A percentile compares a stretch with the other conserved stretches of the same genome.
Conservation (phyloP, 2,329 filamentous ascomycete genomes). For the Orbilia ellipsospora region DNA sequence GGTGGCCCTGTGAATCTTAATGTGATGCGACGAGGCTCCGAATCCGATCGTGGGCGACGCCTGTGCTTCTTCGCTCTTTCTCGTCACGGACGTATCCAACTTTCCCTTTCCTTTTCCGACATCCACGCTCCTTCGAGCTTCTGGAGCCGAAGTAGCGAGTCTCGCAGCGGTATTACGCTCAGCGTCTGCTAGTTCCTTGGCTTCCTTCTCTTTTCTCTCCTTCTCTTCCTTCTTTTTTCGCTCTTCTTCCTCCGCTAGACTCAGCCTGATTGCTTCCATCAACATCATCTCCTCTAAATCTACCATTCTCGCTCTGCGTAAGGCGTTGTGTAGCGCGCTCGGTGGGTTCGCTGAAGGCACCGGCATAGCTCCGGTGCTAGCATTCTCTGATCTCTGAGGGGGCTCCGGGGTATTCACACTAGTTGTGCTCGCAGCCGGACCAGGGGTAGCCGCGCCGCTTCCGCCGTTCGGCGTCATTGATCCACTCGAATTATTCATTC, state of each 20-base stretch:
- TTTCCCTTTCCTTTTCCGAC: constrained; percentile 40
- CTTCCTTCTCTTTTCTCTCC: constrained; percentile 83
- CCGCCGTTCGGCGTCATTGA: constrained; percentile 51
- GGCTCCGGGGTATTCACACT: constrained; percentile 59
- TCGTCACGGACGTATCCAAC: constrained; percentile 32
- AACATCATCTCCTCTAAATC: constrained; percentile 99
- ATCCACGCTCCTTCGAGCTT: constrained; percentile 34
- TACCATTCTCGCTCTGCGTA: constrained; percentile 75
- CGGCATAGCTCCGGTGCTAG: constrained; percentile 48
- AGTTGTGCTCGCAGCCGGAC: constrained; percentile 41
- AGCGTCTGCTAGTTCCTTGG: constrained; percentile 76
- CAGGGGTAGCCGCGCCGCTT: constrained; percentile 43
- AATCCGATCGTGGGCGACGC: constrained; percentile 41
- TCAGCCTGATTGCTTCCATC: constrained; percentile 92
- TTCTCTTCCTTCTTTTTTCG: constrained; percentile 87
- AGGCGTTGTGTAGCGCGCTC: constrained; percentile 65
- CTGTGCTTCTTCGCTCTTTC: constrained; percentile 44
- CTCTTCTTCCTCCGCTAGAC: constrained; percentile 91
- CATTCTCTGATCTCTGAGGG: neutral
- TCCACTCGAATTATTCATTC: constrained; percentile 48
- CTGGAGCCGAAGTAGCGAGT: constrained; percentile 53
- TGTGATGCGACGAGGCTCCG: constrained; percentile 26
- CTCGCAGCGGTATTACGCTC: constrained; percentile 22
- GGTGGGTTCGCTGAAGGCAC: constrained; percentile 61
- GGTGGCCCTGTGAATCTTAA: constrained; percentile 51